phyloP scores from a whole-genome alignment of 2,329 filamentous ascomycete genomes.

The Aspergillus brasiliensis region DNA sequence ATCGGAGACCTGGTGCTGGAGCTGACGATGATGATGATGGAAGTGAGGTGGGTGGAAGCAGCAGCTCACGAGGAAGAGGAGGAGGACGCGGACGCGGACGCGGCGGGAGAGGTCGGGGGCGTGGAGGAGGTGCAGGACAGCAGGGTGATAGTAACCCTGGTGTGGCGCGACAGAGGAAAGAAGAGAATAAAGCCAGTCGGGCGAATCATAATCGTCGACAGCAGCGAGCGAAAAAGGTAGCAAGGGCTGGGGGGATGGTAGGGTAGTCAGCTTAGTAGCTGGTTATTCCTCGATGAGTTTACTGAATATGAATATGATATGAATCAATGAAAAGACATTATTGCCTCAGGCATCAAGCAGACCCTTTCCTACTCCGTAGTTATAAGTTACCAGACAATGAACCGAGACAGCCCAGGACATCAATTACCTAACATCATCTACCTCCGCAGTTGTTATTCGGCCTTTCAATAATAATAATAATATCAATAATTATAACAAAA shows the following conservation, averaged over 20 bases:
- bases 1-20: constrained; percentile 44
- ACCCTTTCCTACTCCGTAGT: too few relatives aligned
- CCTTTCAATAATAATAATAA: too few relatives aligned
- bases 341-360: too few relatives aligned
- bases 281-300: too few relatives aligned
- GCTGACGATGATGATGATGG: constrained; percentile 55
- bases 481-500: too few relatives aligned
- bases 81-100: constrained; percentile 54
- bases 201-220: constrained; percentile 88
- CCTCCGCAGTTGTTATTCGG: too few relatives aligned
- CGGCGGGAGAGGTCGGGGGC: constrained; percentile 54
- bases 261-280: constrained; percentile 19
- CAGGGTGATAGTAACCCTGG: constrained; percentile 70
- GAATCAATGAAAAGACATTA: too few relatives aligned
- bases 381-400: too few relatives aligned
- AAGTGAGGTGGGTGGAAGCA: constrained; percentile 35
- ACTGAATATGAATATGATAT: too few relatives aligned
- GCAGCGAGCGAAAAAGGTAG: constrained; percentile 64
- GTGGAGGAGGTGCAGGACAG: constrained; percentile 53
- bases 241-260: constrained; percentile 53
- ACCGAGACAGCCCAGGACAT: too few relatives aligned
- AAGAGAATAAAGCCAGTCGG: constrained; percentile 67
- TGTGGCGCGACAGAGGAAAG: constrained; percentile 71
- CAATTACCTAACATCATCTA: too few relatives aligned
- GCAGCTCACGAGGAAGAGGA: constrained; percentile 40